Conservation (phyloP, 2,329 filamentous ascomycete species). For the Trichoderma cornu-damae region DNA sequence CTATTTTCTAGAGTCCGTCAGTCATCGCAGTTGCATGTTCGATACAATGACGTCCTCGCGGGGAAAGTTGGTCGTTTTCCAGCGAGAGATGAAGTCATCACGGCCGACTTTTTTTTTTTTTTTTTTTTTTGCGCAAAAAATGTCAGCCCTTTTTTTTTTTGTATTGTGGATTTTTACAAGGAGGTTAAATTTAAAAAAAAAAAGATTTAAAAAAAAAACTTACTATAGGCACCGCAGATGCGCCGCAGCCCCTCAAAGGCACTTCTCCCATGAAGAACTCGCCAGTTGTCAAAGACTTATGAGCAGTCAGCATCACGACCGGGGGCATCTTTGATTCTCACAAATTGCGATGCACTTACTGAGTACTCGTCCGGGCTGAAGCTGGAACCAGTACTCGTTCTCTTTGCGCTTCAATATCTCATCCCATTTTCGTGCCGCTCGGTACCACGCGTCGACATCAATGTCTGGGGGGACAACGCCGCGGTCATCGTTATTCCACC, state of each 20-base stretch:
- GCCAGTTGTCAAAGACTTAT: slow-evolving; percentile 91
- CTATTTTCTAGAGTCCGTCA: background rate
- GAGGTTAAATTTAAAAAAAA: background rate
- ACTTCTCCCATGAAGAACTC: slow-evolving; percentile 80
- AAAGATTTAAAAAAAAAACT: slow-evolving; percentile 35
- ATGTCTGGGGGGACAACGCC: slow-evolving; percentile 58
- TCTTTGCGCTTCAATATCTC: slow-evolving; percentile 59
- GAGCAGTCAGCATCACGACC: background rate
- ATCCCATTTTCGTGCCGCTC: slow-evolving; percentile 70
- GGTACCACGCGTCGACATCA: slow-evolving; percentile 64
- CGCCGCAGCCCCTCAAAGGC: slow-evolving; percentile 78
- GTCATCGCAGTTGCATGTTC: slow-evolving; percentile 31
- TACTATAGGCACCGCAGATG: slow-evolving; percentile 88
- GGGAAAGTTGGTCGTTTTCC: slow-evolving; percentile 63
- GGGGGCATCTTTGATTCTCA: background rate
- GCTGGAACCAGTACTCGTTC: slow-evolving; percentile 73
- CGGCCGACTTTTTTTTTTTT: slow-evolving; percentile 61
- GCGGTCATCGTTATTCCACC: slow-evolving; percentile 93
- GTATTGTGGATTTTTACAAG: background rate
- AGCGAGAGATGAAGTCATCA: slow-evolving; percentile 75
- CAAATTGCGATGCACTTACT: slow-evolving; percentile 46
- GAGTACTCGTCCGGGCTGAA: slow-evolving; percentile 71
- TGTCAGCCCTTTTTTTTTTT: background rate
- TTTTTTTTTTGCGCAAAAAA: no score
- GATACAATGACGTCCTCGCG: slow-evolving; percentile 40